phyloP scores from a whole-genome alignment of 1,139 yeast species.

The Geotrichum citri-aurantii region DNA sequence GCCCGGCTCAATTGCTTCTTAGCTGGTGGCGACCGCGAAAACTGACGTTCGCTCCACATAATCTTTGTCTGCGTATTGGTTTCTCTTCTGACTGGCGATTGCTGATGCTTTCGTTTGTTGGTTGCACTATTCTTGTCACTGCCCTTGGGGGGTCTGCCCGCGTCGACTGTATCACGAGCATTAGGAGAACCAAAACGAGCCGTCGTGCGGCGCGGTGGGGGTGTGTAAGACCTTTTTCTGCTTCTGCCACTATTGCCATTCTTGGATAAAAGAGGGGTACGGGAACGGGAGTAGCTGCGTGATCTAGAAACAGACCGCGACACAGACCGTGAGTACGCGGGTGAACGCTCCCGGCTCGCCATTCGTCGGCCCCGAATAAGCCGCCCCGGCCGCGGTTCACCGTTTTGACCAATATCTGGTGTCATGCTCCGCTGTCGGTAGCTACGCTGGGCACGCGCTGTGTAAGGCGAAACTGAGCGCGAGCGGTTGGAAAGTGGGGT shows the following conservation, averaged over 20 bases:
- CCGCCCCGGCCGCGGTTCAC: constrained; percentile 8
- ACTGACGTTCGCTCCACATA: constrained; percentile 2
- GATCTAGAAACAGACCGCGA: background rate
- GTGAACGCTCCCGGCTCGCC: background rate
- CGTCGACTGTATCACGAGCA: background rate
- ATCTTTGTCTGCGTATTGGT: background rate
- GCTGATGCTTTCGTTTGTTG: constrained; percentile 2
- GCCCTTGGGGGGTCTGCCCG: constrained; percentile 4
- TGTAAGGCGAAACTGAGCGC: constrained; percentile 2
- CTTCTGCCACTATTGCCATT: background rate
- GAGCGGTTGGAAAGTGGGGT: constrained; percentile 6
- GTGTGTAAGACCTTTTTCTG: background rate
- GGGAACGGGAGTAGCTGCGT: constrained; percentile 1
- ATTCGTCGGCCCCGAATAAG: constrained; percentile 12
- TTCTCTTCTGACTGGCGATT: background rate
- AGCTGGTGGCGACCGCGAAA: constrained; percentile 7
- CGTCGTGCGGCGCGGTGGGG: constrained; percentile 10
- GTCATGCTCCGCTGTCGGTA: background rate
- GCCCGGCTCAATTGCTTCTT: background rate
- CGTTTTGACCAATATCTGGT: background rate
- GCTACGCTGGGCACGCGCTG: background rate
- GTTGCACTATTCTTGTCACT: background rate
- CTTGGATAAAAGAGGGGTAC: background rate
- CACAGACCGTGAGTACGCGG: background rate
- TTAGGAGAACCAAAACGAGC: constrained; percentile 8